phyloP scores from a whole-genome alignment of 257 asterid species.

The Mitragyna speciosa region DNA sequence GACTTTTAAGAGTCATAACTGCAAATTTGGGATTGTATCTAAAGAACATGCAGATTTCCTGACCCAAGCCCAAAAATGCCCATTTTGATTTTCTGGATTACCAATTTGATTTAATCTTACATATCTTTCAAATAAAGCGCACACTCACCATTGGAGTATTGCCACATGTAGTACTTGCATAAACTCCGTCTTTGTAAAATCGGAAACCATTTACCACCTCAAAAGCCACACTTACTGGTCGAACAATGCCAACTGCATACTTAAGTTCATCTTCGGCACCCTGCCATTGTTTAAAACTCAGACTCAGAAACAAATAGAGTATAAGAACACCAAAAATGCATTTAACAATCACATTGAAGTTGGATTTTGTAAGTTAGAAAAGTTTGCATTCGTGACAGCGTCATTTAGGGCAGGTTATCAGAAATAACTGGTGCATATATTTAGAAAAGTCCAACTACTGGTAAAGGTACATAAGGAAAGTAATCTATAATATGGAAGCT shows the following conservation, averaged over 20 bases:
- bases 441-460: too few relatives aligned
- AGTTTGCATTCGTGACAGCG: neutral
- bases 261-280: constrained; percentile 87
- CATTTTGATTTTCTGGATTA: neutral
- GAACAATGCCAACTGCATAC: constrained; percentile 75
- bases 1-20: too few relatives aligned
- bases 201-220: constrained; percentile 61
- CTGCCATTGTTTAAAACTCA: constrained; percentile 31
- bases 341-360: neutral
- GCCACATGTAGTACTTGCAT: constrained; percentile 66
- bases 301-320: constrained; percentile 8
- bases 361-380: neutral
- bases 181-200: constrained; percentile 65
- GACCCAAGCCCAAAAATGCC: too few relatives aligned
- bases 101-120: neutral
- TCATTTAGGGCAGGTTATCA: neutral
- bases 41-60: too few relatives aligned
- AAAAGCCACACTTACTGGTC: constrained; percentile 92
- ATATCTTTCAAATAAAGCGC: neutral
- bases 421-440: too few relatives aligned
- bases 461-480: neutral
- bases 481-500: neutral
- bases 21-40: too few relatives aligned
- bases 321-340: neutral
- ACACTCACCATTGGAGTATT: constrained; percentile 62